Base-by-base conservation (phyloP, 805 yeast species). In the Suhomyces kilbournensis region DNA sequence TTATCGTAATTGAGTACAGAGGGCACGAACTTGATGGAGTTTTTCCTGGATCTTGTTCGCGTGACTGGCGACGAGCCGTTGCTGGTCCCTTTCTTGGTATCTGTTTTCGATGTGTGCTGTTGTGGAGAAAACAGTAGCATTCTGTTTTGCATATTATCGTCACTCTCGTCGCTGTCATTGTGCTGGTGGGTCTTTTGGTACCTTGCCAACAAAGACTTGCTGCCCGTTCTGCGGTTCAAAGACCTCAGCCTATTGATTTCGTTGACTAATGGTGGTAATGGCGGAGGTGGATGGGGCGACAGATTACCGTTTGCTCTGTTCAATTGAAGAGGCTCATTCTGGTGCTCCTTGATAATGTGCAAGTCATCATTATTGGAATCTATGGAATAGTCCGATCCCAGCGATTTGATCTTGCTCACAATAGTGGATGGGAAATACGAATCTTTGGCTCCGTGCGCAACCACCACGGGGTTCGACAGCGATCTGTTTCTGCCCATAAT, bases 1-100 rank as follows among this genome's bases (percentile, higher is more conserved):
- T 51, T 32, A 22, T 48, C 35, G 38, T 54, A 26, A 42, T 47
- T 48, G n/a, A 56, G 52, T 9, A 58, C 60, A 2, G 71, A 62
- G 4, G 74, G 70, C 20, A 66, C 62, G 51, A 68, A 70, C 55
- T 68, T 70, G 52, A 70, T 53, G 3, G 74, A 66, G 52, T 63
- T 67, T 51, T 63, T 60, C 23, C 71, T 55, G 7, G 62, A 53
- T 25, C 64, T 51, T n/a, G 19, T 30, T 9, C 35, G 38, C 3
- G 39, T 38, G 7, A 51, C 45, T 7, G 47, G 52, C 10, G 51
- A 38, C 2, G 56, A 47, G 7, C 40, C 44, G 3, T 45, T 14
- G 19, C n/a, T 38, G 17, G 14, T 32, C n/a, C 19, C 32, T 15
- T 25, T 26, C 14, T 19, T 44, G 7, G 20, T 19, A n/a, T 45